A percentile compares a stretch with the other conserved stretches of the same genome.
phyloP scores from a whole-genome alignment of 306 rosid genomes.

The Gynostemma pentaphyllum region DNA sequence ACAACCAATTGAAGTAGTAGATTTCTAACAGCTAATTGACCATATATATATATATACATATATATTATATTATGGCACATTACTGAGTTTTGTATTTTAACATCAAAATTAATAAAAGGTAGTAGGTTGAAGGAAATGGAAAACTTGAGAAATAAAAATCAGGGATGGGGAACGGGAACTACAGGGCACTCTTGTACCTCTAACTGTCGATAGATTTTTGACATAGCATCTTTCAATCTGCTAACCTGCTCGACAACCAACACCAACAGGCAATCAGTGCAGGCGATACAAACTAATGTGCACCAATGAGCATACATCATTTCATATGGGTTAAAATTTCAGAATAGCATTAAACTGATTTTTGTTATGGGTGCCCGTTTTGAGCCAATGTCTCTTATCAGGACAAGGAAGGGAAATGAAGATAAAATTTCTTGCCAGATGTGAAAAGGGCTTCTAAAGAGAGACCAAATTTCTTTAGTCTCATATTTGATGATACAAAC shows the following conservation, averaged over 20 bases:
- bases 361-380: background rate
- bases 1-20: background rate
- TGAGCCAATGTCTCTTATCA: background rate
- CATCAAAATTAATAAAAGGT: too few relatives aligned
- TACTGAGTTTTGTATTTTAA: background rate
- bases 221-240: slow-evolving; percentile 88
- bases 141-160: too few relatives aligned
- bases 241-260: slow-evolving; percentile 40
- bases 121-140: too few relatives aligned
- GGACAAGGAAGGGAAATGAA: background rate
- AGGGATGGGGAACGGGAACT: background rate
- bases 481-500: background rate
- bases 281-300: slow-evolving; percentile 14
- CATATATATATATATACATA: background rate
- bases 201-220: slow-evolving; percentile 74
- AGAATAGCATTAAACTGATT: background rate
- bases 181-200: slow-evolving; percentile 37
- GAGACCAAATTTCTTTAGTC: background rate
- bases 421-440: background rate
- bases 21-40: background rate
- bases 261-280: slow-evolving; percentile 10
- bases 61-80: background rate
- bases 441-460: background rate
- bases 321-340: background rate
- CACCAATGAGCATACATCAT: background rate